These are phyloP conservation scores for Styphnolobium japonicum DNA, from an alignment of 306 rosid species.

Conservation along the genomic window DNA sequence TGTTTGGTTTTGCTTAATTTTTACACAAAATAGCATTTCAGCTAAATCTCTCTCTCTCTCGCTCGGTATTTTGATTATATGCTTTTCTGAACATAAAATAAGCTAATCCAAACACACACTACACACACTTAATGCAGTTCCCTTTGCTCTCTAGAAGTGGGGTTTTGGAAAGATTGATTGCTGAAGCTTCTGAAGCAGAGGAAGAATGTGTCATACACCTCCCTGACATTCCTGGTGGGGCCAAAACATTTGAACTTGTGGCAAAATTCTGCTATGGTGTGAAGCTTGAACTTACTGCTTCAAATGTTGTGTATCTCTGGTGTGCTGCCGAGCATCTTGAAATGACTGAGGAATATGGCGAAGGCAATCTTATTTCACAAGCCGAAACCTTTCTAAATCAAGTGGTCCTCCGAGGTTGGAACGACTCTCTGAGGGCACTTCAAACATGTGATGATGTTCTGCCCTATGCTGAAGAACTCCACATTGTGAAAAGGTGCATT, in stretches of 20 bases:
- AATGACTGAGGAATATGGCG: slow-evolving; percentile 94
- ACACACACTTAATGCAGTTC: slow-evolving; percentile 59
- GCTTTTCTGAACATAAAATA: neutral
- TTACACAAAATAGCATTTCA: neutral
- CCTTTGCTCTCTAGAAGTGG: slow-evolving; percentile 99
- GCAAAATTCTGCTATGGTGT: slow-evolving; percentile 97
- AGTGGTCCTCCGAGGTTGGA: slow-evolving; percentile 84
- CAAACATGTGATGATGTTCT: slow-evolving; percentile 73
- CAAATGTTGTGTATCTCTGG: slow-evolving; percentile 82
- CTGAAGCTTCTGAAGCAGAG: slow-evolving; percentile 74
- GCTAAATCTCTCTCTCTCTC: neutral
- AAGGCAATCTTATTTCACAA: slow-evolving; percentile 72
- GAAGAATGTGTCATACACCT: slow-evolving; percentile 59
- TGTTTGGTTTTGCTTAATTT: neutral
- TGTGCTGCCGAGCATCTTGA: slow-evolving; percentile 92
- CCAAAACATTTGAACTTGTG: slow-evolving; percentile 87
- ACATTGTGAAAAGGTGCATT: slow-evolving; percentile 79
- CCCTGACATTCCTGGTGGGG: slow-evolving; percentile 84
- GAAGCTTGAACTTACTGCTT: slow-evolving; percentile 92
- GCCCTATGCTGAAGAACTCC: slow-evolving; percentile 63
- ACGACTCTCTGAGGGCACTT: slow-evolving; percentile 85
- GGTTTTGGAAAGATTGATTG: slow-evolving; percentile 76
- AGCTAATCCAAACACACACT: neutral
- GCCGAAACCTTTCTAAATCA: slow-evolving; percentile 78
- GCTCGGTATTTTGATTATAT: neutral